Evolutionary conservation across 441 rosid genomes (phyloP).

Genomic region (Gossypium gossypioides): DNA sequence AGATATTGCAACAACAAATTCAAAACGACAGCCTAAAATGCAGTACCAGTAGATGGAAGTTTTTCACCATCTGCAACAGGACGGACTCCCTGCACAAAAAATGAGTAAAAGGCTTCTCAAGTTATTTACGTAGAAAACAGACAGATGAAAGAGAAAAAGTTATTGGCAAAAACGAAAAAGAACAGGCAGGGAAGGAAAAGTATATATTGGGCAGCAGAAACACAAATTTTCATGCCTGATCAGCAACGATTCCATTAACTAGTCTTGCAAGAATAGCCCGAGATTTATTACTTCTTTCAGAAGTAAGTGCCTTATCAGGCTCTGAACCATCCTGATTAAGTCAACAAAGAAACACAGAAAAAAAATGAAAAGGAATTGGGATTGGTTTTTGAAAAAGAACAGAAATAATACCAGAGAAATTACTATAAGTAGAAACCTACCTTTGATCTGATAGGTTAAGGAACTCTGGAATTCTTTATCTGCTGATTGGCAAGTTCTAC

Average conservation of each 20-base stretch:
- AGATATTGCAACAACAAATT: background rate
- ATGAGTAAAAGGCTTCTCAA: background rate
- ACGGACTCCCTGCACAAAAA: slow-evolving; percentile 41
- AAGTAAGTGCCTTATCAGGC: slow-evolving; percentile 53
- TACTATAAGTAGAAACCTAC: slow-evolving; percentile 22
- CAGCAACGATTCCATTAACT: slow-evolving; percentile 60
- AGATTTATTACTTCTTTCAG: slow-evolving; percentile 53
- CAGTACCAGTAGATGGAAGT: slow-evolving; percentile 43
- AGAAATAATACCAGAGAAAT: background rate
- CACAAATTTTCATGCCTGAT: slow-evolving; percentile 50
- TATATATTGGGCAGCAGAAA: slow-evolving; percentile 4
- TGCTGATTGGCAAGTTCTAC: slow-evolving; percentile 65
- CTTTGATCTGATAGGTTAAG: slow-evolving; percentile 46
- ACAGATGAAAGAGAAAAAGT: background rate
- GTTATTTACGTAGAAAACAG: slow-evolving; percentile 3
- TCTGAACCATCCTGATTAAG: slow-evolving; percentile 55
- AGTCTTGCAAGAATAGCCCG: slow-evolving; percentile 69
- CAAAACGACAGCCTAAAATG: background rate
- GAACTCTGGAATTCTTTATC: slow-evolving; percentile 51
- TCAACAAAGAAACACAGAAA: background rate
- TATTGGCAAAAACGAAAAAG: background rate
- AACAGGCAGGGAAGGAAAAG: background rate
- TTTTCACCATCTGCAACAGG: slow-evolving; percentile 47
- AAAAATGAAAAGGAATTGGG: background rate
- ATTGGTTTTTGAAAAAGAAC: background rate